Evolutionary conservation across 441 rosid genomes (phyloP).

Genomic region (Corymbia citriodora): DNA sequence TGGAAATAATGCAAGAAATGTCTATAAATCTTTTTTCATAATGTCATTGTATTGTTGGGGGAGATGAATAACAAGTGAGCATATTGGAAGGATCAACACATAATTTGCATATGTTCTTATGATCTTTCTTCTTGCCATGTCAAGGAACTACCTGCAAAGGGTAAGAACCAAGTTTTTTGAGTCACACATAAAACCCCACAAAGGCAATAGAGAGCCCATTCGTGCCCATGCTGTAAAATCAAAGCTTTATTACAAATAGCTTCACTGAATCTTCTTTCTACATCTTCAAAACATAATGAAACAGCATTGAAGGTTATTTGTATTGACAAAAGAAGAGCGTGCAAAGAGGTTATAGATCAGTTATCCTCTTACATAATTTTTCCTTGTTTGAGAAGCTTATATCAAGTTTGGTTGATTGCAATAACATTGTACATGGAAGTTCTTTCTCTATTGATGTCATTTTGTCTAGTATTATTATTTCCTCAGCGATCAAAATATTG

Average conservation of each 20-base stretch:
- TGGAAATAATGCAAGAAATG: background rate
- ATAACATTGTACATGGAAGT: background rate
- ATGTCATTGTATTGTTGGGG: background rate
- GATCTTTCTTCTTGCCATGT: background rate
- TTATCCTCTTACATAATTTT: background rate
- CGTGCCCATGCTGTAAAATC: background rate
- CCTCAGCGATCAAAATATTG: background rate
- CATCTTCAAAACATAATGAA: background rate
- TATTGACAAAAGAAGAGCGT: background rate
- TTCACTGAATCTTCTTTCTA: background rate
- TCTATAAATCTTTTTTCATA: background rate
- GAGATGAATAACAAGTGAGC: background rate
- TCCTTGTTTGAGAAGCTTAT: background rate
- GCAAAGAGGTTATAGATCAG: background rate
- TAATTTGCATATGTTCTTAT: background rate
- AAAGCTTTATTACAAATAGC: background rate
- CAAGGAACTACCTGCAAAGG: background rate
- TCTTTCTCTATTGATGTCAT: background rate
- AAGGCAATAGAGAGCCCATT: background rate
- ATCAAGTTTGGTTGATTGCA: background rate
- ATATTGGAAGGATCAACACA: background rate
- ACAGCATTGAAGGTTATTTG: background rate
- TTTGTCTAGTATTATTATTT: background rate
- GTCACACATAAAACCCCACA: background rate
- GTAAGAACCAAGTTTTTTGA: background rate